Base-by-base conservation (phyloP, 805 yeast genomes). In the Yamadazyma sp. region DNA sequence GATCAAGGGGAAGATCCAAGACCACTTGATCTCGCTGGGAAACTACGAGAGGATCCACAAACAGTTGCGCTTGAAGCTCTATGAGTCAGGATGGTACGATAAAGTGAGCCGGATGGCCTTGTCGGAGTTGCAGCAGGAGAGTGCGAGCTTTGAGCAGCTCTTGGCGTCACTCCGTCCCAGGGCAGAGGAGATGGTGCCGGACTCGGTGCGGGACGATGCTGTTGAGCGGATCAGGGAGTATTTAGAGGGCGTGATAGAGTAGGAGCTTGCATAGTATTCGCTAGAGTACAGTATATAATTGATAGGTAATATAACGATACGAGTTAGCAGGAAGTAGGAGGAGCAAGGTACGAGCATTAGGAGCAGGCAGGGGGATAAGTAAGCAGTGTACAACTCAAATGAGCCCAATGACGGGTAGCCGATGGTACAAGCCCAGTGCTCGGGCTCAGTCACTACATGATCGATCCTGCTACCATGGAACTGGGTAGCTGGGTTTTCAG, bases 21-120 rank as follows among this genome's bases (percentile, higher is more conserved):
- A 77, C 41, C 80, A 79, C 50, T 71, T 88, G 25, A 78, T 87
- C 3, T 73, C 80, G 20, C 75, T 87, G 19, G 96, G 96, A 0
- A 84, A 82, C 60, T 88, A 88, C 59, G 91, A 84, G 44, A 71
- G 73, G 70, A 82, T 87, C 38, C 80, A 83, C 34, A 73, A 75
- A 35, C 68, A 73, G 32, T 62, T 90, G 41, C 78, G 78, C 48
- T 71, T 80, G 38, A 77, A 76, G 51, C 71, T 90, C 8, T 73
- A 79, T 36, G 84, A 84, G 53, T 73, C 82, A 1, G 96, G 96
- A 5, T 90, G 97, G 97, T 78, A 77, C 43, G 95, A 87, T 49
- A 72, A 81, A 38, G 80, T 90, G 18, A 70, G 77, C 31, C 73
- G 71, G 26, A 48, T 83, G 28, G 84, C 95, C 3, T 58, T 59